Evolutionary conservation across 805 yeast genomes (phyloP), one percentile per base, ranked within the genome.

Genomic region (Yarrowia bubula): DNA sequence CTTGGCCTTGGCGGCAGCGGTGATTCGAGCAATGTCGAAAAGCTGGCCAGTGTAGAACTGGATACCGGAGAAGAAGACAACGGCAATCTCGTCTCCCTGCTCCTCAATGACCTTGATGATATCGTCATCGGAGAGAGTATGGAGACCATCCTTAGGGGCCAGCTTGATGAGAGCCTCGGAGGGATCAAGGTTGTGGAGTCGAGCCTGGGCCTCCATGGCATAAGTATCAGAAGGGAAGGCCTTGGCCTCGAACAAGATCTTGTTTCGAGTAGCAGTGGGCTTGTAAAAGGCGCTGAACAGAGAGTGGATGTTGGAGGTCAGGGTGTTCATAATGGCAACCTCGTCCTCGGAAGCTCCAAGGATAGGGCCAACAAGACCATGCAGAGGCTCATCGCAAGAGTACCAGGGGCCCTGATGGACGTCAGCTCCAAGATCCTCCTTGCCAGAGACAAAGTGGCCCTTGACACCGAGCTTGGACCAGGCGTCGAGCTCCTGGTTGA

Each of bases 181-280:
- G 7, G 82, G 81, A 31, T 76, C 79, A 42, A 76, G 76, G 1
- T 88, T 88, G 69, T 84, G 85, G 53, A 91, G 74, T 72, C 79
- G 79, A 32, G 84, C 90, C 73, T 89, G 86, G 71, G 90, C 89
- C 68, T 83, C 81, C 68, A 92, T 84, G 2, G 97, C 93, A 76
- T 92, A 92, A 76, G 83, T 89, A 74, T 92, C 98, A 0, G 96
- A 89, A 0, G 98, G 98, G 72, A 92, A 92, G 0, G 98, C 93
- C 66, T 87, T 88, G 70, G 86, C 86, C 72, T 92, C 98, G 73
- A 89, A 89, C 68, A 92, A 73, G 47, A 92, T 89, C 78, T 90
- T 90, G 67, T 82, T 80, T 68, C 86, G 81, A 3, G 69, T 72
- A 1, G 81, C 84, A 0, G 70, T 68, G 0, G 97, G 97, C 69